Base-by-base conservation (phyloP, 371 early-diverging fungal species). In the Zychaea mexicana region DNA sequence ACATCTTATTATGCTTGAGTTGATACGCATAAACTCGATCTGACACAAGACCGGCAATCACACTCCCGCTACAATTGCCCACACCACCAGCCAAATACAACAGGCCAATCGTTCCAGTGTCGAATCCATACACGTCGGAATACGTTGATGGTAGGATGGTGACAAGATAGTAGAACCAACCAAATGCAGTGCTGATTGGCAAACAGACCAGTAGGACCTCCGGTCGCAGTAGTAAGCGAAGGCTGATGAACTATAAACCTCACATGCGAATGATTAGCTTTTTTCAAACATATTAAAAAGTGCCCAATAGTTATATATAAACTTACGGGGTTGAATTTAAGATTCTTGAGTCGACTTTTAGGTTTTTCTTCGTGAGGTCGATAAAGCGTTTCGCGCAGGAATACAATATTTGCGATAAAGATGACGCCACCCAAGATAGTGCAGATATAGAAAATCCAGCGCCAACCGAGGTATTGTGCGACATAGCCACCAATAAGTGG, bases 401-500 rank as follows among this genome's bases (percentile, higher is more conserved):
- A 77, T 22, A 85, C 49, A 17, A 76, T 21, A n/a, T 74, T 72
- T 3, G 79, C 33, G 9, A 79, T 53, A 12, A 72, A 62, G 56
- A 84, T 66, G 27, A 73, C 57, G 12, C 80, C 85, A 28, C 86
- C 85, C 57, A 83, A 62, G 28, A 83, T 85, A 10, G 83, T 65
- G 42, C 73, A 68, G 56, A 83, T 64, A 63, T 85, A 84, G 57
- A 84, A 85, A 36, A 81, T 79, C 84, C 84, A 84, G 5, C 82
- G 82, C 85, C 87, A 87, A 4, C 83, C 84, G 2, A 78, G 58
- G 42, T 70, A 77, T 61, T 85, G 75, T 17, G 74, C 76, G 17
- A 85, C 65, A 45, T 79, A 85, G 0, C 87, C 87, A 22, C 87
- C 87, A 12, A 84, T 67, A 32, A 85, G 61, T 3, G 88, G 88